Evolutionary conservation across 208 protist genomes (phyloP).

Genomic region (Crithidia brevicula): DNA sequence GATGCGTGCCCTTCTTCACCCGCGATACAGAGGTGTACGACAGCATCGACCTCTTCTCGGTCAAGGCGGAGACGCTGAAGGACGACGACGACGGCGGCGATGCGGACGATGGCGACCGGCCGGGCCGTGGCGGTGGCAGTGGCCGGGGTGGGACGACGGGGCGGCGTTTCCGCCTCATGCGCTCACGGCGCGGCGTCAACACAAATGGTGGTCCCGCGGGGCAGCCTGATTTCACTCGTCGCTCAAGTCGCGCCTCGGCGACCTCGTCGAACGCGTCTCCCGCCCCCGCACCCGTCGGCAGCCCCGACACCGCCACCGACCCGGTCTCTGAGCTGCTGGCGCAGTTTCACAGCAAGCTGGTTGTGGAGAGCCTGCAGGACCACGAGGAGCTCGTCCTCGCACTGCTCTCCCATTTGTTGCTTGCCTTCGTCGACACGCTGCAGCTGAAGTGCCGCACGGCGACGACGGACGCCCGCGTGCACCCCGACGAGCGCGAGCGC

Average conservation of each 20-base stretch:
- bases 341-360: slow-evolving; percentile 60
- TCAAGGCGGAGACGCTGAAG: slow-evolving; percentile 51
- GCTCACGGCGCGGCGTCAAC: slow-evolving; percentile 1
- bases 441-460: slow-evolving; percentile 64
- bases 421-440: slow-evolving; percentile 77
- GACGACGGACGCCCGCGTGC: slow-evolving; percentile 37
- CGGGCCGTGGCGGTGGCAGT: background rate
- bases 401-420: slow-evolving; percentile 67
- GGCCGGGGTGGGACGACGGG: background rate
- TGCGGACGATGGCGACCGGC: background rate
- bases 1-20: slow-evolving; percentile 71
- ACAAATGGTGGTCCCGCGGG: background rate
- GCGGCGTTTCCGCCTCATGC: slow-evolving; percentile 8
- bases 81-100: slow-evolving; percentile 24
- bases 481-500: slow-evolving; percentile 42
- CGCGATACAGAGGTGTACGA: slow-evolving; percentile 71
- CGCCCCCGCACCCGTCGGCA: background rate
- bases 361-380: slow-evolving; percentile 67
- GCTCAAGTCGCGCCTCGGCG: slow-evolving; percentile 1
- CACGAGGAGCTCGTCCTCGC: slow-evolving; percentile 78
- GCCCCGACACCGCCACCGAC: slow-evolving; percentile 35
- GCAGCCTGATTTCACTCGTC: background rate
- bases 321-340: slow-evolving; percentile 61
- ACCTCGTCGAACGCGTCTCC: slow-evolving; percentile 8
- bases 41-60: slow-evolving; percentile 75